These are phyloP conservation scores for Arthrinium phaeospermum DNA, from an alignment of 2,329 filamentous ascomycete genomes.

Conservation along the genomic window DNA sequence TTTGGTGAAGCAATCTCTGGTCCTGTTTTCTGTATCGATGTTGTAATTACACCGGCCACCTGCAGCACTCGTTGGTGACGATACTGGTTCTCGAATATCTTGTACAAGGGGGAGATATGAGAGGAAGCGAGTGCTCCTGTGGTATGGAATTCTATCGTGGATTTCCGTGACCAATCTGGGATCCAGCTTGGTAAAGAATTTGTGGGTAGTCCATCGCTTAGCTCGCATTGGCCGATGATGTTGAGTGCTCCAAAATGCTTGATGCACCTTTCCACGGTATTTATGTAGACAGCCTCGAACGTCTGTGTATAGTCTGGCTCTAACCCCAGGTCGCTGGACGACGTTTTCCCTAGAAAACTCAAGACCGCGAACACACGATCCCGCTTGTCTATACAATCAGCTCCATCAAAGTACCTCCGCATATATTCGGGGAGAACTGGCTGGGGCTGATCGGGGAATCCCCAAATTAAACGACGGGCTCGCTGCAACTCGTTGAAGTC, in stretches of 20 bases:
- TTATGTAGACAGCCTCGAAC: background rate
- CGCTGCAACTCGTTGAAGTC: background rate
- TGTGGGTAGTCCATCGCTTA: background rate
- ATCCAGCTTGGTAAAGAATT: background rate
- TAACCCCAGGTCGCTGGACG: background rate
- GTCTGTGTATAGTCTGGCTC: background rate
- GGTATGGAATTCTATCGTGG: rapidly evolving
- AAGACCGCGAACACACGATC: background rate
- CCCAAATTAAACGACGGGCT: background rate
- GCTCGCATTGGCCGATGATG: background rate
- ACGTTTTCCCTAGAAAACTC: background rate
- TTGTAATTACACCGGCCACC: background rate
- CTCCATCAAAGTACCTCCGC: background rate
- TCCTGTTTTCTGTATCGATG: background rate
- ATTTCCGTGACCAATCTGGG: background rate
- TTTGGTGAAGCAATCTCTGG: no score
- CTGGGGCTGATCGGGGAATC: background rate
- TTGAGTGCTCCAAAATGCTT: background rate
- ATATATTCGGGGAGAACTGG: background rate
- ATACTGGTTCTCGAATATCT: background rate
- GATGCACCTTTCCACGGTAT: background rate
- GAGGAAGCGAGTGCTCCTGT: background rate
- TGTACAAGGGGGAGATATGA: background rate
- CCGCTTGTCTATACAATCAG: background rate
- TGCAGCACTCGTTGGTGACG: background rate